phyloP scores from a whole-genome alignment of 495 filamentous ascomycete species.

The Aspergillus wentii region DNA sequence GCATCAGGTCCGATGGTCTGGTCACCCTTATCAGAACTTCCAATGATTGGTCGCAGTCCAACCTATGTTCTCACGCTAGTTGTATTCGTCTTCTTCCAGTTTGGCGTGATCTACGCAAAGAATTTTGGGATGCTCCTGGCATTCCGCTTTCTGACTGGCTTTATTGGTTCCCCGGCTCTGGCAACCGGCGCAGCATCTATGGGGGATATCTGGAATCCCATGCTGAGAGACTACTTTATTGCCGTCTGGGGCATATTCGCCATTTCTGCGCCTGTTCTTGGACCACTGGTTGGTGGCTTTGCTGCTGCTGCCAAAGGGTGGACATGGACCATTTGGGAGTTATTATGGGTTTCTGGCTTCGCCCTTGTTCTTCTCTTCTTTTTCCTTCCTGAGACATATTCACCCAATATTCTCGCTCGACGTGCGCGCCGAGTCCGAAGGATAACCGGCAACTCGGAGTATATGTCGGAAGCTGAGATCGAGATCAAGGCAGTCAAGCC shows the following conservation, averaged over 20 bases:
- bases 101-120: slow-evolving; percentile 10
- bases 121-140: slow-evolving; percentile 14
- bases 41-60: slow-evolving; percentile 40
- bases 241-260: slow-evolving; percentile 23
- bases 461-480: slow-evolving; percentile 25
- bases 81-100: slow-evolving; percentile 48
- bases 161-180: slow-evolving; percentile 47
- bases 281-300: slow-evolving; percentile 33
- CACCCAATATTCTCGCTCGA: slow-evolving; percentile 47
- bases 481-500: slow-evolving; percentile 9
- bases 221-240: slow-evolving; percentile 7
- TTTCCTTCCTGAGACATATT: slow-evolving; percentile 47
- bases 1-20: slow-evolving; percentile 46
- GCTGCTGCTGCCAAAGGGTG: slow-evolving; percentile 32
- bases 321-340: slow-evolving; percentile 41
- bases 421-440: slow-evolving; percentile 40
- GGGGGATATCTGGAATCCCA: slow-evolving; percentile 16
- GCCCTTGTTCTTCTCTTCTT: slow-evolving; percentile 41
- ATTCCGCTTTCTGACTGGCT: slow-evolving; percentile 47
- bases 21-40: slow-evolving; percentile 45
- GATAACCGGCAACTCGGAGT: slow-evolving; percentile 6
- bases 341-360: slow-evolving; percentile 37
- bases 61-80: slow-evolving; percentile 42
- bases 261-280: slow-evolving; percentile 34
- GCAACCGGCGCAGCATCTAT: slow-evolving; percentile 32